Conservation (phyloP, 2,329 filamentous ascomycete genomes). For the Plenodomus lindquistii region DNA sequence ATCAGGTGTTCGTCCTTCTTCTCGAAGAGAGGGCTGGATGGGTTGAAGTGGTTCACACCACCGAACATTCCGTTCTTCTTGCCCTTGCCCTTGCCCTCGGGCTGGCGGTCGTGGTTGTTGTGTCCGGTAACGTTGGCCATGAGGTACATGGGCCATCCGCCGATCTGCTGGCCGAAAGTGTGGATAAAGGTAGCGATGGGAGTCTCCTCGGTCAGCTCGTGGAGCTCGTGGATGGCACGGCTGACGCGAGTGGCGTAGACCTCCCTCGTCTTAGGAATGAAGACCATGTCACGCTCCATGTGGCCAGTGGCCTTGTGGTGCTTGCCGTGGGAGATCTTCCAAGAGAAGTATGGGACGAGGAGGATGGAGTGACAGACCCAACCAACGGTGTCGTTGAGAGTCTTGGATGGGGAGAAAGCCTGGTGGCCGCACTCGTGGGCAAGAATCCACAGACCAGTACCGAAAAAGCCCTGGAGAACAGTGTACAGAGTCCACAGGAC, state of each 20-base stretch:
- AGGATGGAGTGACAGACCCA: slow-evolving; percentile 88
- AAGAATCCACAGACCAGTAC: slow-evolving; percentile 92
- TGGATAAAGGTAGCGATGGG: slow-evolving; percentile 77
- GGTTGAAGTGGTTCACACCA: slow-evolving; percentile 95
- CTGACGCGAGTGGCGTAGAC: slow-evolving; percentile 77
- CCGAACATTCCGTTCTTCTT: slow-evolving; percentile 80
- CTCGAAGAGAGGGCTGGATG: slow-evolving; percentile 86
- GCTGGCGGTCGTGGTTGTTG: slow-evolving; percentile 88
- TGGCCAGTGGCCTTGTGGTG: slow-evolving; percentile 99
- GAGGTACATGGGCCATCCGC: slow-evolving; percentile 93
- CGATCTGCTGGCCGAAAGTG: slow-evolving; percentile 81
- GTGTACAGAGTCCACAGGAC: slow-evolving; percentile 71
- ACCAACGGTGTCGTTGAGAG: slow-evolving; percentile 87
- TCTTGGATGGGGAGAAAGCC: slow-evolving; percentile 90
- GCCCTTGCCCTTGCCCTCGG: slow-evolving; percentile 89
- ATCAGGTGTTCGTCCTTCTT: slow-evolving; percentile 88
- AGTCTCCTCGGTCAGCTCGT: slow-evolving; percentile 92
- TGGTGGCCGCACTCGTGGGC: slow-evolving; percentile 98
- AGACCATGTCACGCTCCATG: slow-evolving; percentile 98
- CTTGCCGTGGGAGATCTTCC: slow-evolving; percentile 99
- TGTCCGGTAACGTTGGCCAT: slow-evolving; percentile 92
- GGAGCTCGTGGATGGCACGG: slow-evolving; percentile 75
- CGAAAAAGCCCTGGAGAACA: slow-evolving; percentile 87
- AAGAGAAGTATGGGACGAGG: slow-evolving; percentile 96
- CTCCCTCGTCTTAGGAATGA: slow-evolving; percentile 89